Conservation (phyloP, 768 basidiomycete species). For the Lactifluus echinatus region DNA sequence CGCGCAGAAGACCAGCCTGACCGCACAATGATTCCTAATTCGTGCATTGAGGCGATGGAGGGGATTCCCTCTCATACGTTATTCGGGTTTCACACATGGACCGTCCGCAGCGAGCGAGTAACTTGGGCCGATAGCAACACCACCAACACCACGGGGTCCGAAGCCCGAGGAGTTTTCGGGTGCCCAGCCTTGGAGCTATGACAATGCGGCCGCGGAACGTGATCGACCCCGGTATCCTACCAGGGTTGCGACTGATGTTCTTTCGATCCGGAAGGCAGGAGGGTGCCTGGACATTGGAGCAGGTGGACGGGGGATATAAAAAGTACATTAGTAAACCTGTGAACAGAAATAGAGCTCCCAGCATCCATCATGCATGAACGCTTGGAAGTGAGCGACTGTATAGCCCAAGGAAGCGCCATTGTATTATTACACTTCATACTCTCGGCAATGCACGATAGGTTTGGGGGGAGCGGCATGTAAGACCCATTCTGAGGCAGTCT, state of each 20-base stretch:
- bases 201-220: neutral
- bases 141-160: neutral
- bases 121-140: neutral
- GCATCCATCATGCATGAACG: no score
- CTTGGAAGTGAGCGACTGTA: neutral
- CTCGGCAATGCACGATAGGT: neutral
- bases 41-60: neutral
- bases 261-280: neutral
- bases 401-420: neutral
- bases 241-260: neutral
- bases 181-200: neutral
- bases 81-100: neutral
- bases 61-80: neutral
- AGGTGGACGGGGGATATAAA: neutral
- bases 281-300: neutral
- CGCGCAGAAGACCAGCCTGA: neutral
- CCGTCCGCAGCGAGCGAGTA: neutral
- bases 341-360: neutral
- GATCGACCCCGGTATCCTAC: slow-evolving; percentile 6
- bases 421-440: neutral
- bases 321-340: neutral
- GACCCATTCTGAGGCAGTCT: neutral
- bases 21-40: neutral
- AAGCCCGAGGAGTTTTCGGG: slow-evolving; percentile 3
- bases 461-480: neutral